Evolutionary conservation across 2,329 filamentous ascomycete species (phyloP).

Genomic region (Capronia epimyces): DNA sequence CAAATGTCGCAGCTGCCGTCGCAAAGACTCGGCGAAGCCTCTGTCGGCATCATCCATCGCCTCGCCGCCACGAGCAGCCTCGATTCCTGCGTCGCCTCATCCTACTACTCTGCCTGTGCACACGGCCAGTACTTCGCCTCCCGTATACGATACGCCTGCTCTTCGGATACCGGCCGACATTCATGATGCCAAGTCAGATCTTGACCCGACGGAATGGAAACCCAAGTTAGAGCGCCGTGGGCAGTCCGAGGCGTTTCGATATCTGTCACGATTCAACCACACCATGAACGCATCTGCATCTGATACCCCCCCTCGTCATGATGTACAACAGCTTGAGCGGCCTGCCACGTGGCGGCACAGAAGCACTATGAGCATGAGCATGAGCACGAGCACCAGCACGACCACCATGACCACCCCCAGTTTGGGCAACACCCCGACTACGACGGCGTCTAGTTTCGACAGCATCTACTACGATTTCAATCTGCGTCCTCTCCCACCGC

Average conservation of each 20-base stretch:
- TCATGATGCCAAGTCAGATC: slow-evolving; percentile 41
- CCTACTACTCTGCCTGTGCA: slow-evolving; percentile 1
- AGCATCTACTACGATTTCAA: slow-evolving; percentile 30
- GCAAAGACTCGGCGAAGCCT: slow-evolving; percentile 44
- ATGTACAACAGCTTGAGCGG: slow-evolving; percentile 1
- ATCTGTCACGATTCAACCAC: slow-evolving; percentile 42
- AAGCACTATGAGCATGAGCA: slow-evolving; percentile 31
- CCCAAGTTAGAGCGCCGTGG: slow-evolving; percentile 37
- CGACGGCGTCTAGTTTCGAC: slow-evolving; percentile 38
- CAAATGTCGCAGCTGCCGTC: slow-evolving; percentile 37
- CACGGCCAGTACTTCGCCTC: slow-evolving; percentile 32
- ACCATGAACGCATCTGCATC: slow-evolving; percentile 9
- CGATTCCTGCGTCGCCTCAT: slow-evolving; percentile 33
- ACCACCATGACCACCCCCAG: slow-evolving; percentile 31
- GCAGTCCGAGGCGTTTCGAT: slow-evolving; percentile 41
- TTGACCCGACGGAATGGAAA: slow-evolving; percentile 48
- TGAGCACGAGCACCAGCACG: slow-evolving; percentile 31
- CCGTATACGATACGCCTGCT: slow-evolving; percentile 32
- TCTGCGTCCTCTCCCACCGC: slow-evolving; percentile 38
- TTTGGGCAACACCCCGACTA: slow-evolving; percentile 37
- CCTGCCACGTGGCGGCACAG: slow-evolving; percentile 29
- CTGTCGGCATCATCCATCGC: slow-evolving; percentile 36
- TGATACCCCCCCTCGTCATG: neutral
- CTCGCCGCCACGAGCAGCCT: slow-evolving; percentile 23
- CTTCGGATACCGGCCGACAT: slow-evolving; percentile 39